These are phyloP conservation scores for Fusarium sacchari DNA, from an alignment of 2,329 filamentous ascomycete species.

Conservation along the genomic window DNA sequence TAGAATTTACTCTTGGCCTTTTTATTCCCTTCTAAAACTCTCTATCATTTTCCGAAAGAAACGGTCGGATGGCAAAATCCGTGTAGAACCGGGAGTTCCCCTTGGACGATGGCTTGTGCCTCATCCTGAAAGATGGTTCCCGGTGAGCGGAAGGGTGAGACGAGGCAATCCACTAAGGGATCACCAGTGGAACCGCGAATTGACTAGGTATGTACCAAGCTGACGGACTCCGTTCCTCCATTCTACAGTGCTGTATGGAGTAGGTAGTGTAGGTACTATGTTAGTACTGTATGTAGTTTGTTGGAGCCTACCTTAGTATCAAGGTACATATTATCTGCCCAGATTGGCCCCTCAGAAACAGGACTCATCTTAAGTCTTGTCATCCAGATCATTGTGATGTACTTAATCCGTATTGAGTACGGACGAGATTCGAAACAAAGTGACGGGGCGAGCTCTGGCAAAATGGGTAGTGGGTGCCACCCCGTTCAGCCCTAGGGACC, in stretches of 20 bases:
- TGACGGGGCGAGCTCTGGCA: neutral
- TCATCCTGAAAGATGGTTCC: slow-evolving; percentile 19
- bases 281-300: neutral
- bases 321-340: slow-evolving; percentile 5
- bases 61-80: slow-evolving; percentile 17
- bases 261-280: neutral
- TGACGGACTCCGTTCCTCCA: slow-evolving; percentile 3
- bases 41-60: slow-evolving; percentile 29
- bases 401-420: neutral
- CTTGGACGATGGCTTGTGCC: slow-evolving; percentile 26
- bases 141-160: slow-evolving; percentile 31
- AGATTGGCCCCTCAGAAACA: neutral
- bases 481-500: slow-evolving; percentile 41
- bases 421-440: slow-evolving; percentile 9
- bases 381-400: neutral
- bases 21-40: neutral
- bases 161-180: slow-evolving; percentile 12
- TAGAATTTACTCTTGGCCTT: neutral
- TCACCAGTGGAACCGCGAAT: slow-evolving; percentile 18
- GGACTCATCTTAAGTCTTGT: neutral
- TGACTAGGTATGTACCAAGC: slow-evolving; percentile 2
- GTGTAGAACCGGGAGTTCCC: slow-evolving; percentile 24
- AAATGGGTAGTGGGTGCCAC: slow-evolving; percentile 12
- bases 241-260: neutral
- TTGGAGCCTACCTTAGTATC: neutral